Evolutionary conservation across 495 filamentous ascomycete genomes (phyloP).

Genomic region (Bombardia bombarda): DNA sequence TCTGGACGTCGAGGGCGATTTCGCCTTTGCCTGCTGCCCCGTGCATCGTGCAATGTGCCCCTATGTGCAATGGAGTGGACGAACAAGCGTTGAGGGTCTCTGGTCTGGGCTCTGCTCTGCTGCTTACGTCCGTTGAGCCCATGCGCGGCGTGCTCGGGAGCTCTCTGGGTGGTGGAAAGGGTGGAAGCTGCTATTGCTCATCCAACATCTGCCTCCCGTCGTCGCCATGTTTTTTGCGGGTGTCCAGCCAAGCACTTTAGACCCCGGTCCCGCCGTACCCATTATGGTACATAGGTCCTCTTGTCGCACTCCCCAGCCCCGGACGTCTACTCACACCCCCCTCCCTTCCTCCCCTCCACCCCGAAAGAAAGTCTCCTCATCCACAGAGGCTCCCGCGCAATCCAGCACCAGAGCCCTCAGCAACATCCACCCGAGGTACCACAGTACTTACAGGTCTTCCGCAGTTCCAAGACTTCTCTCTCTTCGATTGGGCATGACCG

Average conservation of each 20-base stretch:
- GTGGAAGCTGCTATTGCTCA: too few species aligned
- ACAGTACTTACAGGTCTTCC: constrained; percentile 11
- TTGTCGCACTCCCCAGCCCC: constrained; percentile 15
- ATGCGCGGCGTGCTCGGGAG: not conserved
- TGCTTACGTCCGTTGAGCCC: not conserved
- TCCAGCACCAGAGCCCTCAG: constrained; percentile 14
- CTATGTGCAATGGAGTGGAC: too few species aligned
- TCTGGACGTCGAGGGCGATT: too few species aligned
- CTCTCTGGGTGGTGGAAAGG: not conserved
- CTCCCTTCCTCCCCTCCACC: constrained; percentile 3
- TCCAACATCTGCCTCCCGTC: constrained; percentile 8
- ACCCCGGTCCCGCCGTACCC: constrained; percentile 15
- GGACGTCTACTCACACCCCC: constrained; percentile 9
- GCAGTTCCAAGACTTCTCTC: constrained; percentile 9
- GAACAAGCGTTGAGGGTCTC: too few species aligned
- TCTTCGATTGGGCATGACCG: constrained; percentile 18
- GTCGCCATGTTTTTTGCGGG: constrained; percentile 5
- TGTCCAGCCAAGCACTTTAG: constrained; percentile 16
- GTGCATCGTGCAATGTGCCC: too few species aligned
- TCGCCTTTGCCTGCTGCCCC: too few species aligned
- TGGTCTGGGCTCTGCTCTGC: too few species aligned
- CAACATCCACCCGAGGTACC: constrained; percentile 24
- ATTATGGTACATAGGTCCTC: too few species aligned
- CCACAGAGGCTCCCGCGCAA: constrained; percentile 13
- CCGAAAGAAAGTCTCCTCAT: constrained; percentile 15